Percentiles rank a stretch among this genome's conserved stretches.
Conservation (phyloP, 129 eudicot genomes). For the Cynara cardunculus region DNA sequence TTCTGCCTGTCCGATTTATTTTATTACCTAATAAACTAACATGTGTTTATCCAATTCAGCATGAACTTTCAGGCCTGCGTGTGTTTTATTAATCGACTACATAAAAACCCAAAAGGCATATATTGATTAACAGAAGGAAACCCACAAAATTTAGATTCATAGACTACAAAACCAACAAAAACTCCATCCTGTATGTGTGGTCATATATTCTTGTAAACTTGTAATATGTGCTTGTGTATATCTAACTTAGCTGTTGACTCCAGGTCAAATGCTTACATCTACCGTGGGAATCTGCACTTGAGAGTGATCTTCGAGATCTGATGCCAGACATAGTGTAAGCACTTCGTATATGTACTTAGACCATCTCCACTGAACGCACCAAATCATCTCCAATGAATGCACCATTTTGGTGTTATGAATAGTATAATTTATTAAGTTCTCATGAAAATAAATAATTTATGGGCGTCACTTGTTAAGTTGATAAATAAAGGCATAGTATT, state of each 20-base stretch:
- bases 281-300: constrained; percentile 85
- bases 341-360: background rate
- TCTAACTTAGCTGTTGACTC: constrained; percentile 8
- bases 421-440: background rate
- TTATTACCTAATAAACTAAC: too few species aligned
- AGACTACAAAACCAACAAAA: background rate
- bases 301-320: constrained; percentile 51
- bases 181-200: background rate
- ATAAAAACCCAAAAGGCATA: too few species aligned
- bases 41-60: too few species aligned
- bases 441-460: background rate
- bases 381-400: background rate
- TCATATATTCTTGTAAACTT: background rate
- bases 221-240: background rate
- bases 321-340: constrained; percentile 70
- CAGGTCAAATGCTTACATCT: constrained; percentile 69
- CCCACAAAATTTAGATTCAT: background rate
- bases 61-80: too few species aligned
- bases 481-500: background rate
- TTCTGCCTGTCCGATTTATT: too few species aligned
- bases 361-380: background rate
- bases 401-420: background rate
- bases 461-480: background rate
- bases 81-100: too few species aligned
- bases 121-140: too few species aligned